Conservation (phyloP, 1,284 basidiomycete genomes). For the Earliella scabrosa region DNA sequence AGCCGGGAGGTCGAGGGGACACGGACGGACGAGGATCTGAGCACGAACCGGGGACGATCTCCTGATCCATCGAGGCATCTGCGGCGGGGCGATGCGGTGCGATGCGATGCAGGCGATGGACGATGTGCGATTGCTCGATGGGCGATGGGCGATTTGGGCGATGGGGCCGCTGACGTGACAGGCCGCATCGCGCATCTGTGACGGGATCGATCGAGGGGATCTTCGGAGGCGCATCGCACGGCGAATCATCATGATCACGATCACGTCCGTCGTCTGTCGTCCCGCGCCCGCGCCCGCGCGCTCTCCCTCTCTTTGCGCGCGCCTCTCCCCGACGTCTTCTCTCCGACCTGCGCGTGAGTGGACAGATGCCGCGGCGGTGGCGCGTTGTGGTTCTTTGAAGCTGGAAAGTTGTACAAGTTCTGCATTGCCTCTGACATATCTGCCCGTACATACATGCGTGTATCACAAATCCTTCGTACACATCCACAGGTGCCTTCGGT, state of each 20-base stretch:
- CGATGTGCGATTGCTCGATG: constrained; percentile 5
- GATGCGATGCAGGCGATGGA: constrained; percentile 7
- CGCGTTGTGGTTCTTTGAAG: too few species aligned
- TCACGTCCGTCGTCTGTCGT: background rate
- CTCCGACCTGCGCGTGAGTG: too few species aligned
- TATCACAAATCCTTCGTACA: too few species aligned
- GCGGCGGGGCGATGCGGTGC: constrained; percentile 4
- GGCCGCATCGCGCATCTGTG: constrained; percentile 16
- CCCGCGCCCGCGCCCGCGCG: background rate
- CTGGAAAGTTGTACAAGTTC: too few species aligned
- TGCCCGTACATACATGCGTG: too few species aligned
- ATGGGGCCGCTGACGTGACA: too few species aligned
- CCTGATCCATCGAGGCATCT: background rate
- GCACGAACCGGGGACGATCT: background rate
- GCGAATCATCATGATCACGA: background rate
- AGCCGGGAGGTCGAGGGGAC: too few species aligned
- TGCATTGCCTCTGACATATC: too few species aligned
- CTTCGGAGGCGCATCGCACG: constrained; percentile 8
- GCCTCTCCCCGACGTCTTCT: background rate
- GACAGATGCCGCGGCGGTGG: too few species aligned
- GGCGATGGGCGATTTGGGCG: background rate
- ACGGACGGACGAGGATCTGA: background rate
- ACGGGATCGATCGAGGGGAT: constrained; percentile 24
- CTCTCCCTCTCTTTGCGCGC: background rate
- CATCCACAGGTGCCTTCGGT: too few species aligned